Evolutionary conservation across 129 eudicot genomes (phyloP), one percentile per base, ranked within the genome.

Genomic region (Artemisia annua): DNA sequence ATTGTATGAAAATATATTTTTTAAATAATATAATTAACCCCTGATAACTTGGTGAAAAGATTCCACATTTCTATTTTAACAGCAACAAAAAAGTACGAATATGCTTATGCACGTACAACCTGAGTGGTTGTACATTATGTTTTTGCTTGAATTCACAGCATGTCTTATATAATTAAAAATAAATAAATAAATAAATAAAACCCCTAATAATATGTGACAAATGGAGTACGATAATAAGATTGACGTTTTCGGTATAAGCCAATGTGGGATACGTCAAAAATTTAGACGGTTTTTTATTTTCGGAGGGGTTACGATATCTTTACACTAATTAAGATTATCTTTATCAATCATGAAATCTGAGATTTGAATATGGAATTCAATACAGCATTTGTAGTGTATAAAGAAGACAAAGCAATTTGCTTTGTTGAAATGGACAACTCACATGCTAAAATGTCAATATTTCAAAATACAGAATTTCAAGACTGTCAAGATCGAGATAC

Each of bases 321-420:
- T 71, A 58, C 11, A 24, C 44, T 19, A 57, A 57, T 30, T 30
- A 30, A 30, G 15, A 17, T 39, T 39, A 57, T 14, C 35, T 30
- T 4, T 70, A 26, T n/a, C 48, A 59, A 22, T 17, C 66, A 57
- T 18, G 53, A 54, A 70, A 55, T 54, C 64, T 13, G 30, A 19
- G 54, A 71, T 56, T 57, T 39, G 43, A 71, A 35, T 26, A 48
- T 17, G 53, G 43, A 71, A 19, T n/a, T n/a, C n/a, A n/a, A n/a
- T 72, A 46, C 18, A 59, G 7, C 22, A 22, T 72, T 72, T 72
- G 76, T 72, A 24, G 28, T 72, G 68, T 59, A 48, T 72, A 72
- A 46, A 20, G 11, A 72, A 72, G 77, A 72, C 60, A 59, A 71
- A 71, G 24, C 22, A 71, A 58, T 24, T 26, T 24, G 67, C 67